A percentile compares a stretch with the other conserved stretches of the same genome.
These are phyloP conservation scores for Coprinellus micaceus DNA, from an alignment of 768 basidiomycete genomes.

Conservation along the genomic window DNA sequence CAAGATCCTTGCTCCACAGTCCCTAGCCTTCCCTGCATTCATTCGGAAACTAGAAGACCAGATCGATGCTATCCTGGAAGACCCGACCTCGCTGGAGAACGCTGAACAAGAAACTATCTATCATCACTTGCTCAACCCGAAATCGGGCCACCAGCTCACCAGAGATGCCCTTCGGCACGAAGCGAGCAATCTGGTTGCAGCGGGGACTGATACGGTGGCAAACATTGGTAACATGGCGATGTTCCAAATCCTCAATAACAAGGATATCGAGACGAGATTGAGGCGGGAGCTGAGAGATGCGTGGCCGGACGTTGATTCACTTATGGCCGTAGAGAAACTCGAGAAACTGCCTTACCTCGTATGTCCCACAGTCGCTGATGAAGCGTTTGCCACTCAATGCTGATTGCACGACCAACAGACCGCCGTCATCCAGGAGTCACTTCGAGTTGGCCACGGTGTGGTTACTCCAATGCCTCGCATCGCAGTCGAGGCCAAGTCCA, in stretches of 20 bases:
- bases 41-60: constrained; percentile 14
- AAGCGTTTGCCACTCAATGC: neutral
- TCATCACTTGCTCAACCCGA: constrained; percentile 21
- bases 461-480: constrained; percentile 37
- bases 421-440: constrained; percentile 45
- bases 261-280: constrained; percentile 25
- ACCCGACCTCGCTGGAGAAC: constrained; percentile 22
- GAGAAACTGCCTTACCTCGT: constrained; percentile 49
- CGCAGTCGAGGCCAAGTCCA: constrained; percentile 28
- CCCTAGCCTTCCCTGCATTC: constrained; percentile 16
- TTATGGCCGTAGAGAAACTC: constrained; percentile 29
- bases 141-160: neutral
- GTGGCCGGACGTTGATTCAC: constrained; percentile 38
- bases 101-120: constrained; percentile 35
- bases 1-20: constrained; percentile 7
- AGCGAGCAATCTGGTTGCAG: constrained; percentile 14
- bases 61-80: constrained; percentile 23
- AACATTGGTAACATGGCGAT: constrained; percentile 35
- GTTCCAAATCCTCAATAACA: constrained; percentile 33
- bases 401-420: constrained; percentile 26
- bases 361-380: constrained; percentile 11
- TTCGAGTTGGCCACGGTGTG: constrained; percentile 39
- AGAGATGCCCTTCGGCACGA: neutral
- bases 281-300: constrained; percentile 30
- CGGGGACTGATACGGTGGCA: constrained; percentile 44